These are phyloP conservation scores for Castanopsis chinensis DNA, from an alignment of 306 rosid species.

Conservation along the genomic window DNA sequence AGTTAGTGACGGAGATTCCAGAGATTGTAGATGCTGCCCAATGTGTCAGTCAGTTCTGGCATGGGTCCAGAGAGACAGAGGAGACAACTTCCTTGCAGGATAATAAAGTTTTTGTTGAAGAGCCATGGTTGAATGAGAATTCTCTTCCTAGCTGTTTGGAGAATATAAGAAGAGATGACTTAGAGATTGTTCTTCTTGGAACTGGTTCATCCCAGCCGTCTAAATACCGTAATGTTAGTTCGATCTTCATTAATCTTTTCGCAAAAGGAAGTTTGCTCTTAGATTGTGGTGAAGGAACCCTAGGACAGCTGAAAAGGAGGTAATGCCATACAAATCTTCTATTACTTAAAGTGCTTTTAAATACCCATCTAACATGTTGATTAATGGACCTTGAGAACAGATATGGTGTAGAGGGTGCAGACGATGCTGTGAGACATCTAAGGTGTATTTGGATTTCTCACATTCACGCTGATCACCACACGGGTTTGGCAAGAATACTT, in stretches of 20 bases:
- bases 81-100: constrained; percentile 32
- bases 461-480: constrained; percentile 95
- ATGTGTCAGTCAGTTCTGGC: constrained; percentile 63
- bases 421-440: constrained; percentile 65
- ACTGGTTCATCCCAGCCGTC: constrained; percentile 98
- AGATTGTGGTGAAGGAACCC: constrained; percentile 95
- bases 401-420: constrained; percentile 83
- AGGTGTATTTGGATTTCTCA: constrained; percentile 91
- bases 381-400: constrained; percentile 46
- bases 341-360: constrained; percentile 7
- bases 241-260: constrained; percentile 83
- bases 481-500: constrained; percentile 89
- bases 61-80: constrained; percentile 32
- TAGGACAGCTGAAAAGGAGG: constrained; percentile 97
- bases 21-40: constrained; percentile 74
- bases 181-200: constrained; percentile 95
- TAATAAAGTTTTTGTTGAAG: constrained; percentile 52
- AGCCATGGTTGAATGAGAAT: constrained; percentile 70
- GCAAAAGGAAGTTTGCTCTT: constrained; percentile 78
- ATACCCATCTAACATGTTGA: constrained; percentile 16
- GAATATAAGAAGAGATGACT: constrained; percentile 76
- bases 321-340: constrained; percentile 10
- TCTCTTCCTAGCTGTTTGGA: constrained; percentile 72
- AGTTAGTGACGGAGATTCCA: constrained; percentile 69
- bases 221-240: constrained; percentile 87